These are phyloP conservation scores for Tritrichomonas musculus DNA, from an alignment of 208 protist species.

Conservation along the genomic window DNA sequence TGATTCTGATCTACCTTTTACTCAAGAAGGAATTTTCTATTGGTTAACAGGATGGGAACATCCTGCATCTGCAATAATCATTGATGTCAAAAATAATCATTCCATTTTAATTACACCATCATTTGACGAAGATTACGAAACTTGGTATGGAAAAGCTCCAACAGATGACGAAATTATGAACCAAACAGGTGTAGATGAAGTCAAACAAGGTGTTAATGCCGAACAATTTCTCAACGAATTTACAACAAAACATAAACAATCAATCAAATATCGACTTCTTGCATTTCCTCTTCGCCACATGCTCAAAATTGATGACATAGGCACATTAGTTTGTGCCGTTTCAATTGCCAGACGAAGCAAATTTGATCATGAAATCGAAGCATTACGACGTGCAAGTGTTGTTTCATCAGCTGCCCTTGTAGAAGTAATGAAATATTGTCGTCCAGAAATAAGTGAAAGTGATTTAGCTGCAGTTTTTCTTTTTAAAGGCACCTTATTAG, in stretches of 20 bases:
- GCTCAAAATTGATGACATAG: not conserved
- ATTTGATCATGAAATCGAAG: not conserved
- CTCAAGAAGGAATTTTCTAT: not conserved
- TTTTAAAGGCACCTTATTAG: not conserved
- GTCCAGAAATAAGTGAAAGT: not conserved
- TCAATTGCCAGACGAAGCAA: not conserved
- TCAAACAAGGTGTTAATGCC: no score
- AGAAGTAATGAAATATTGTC: conserved; percentile 34
- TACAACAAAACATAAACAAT: no score
- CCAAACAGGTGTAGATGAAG: not conserved
- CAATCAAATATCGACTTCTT: no score
- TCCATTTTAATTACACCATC: not conserved
- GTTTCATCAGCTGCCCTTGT: not conserved
- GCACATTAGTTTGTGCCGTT: not conserved
- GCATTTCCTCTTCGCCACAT: no score
- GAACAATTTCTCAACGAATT: no score
- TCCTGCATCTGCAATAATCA: not conserved
- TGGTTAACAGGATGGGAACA: not conserved
- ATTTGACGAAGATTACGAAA: not conserved
- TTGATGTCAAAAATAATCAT: not conserved
- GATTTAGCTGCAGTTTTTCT: not conserved
- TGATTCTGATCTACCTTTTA: not conserved
- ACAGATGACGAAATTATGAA: not conserved
- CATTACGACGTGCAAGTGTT: not conserved
- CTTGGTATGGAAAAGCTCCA: not conserved